phyloP scores from a whole-genome alignment of 768 basidiomycete species.

The Kwoniella europaea region DNA sequence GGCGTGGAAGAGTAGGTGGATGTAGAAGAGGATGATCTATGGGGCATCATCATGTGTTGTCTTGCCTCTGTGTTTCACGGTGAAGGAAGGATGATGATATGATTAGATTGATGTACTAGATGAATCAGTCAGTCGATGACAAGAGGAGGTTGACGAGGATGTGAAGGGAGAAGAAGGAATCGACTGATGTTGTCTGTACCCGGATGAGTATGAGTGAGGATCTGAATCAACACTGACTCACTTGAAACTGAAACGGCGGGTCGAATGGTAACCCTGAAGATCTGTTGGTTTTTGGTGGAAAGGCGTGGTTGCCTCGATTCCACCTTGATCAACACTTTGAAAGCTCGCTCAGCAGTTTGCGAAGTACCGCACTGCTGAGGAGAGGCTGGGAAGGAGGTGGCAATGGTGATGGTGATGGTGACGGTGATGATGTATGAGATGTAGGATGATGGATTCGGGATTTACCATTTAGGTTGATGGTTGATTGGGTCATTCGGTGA shows the following conservation, averaged over 20 bases:
- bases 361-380: not conserved
- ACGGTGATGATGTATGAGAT: not conserved
- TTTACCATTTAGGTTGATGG: not conserved
- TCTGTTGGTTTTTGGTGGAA: not conserved
- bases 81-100: not conserved
- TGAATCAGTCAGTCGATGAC: not conserved
- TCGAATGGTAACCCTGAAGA: slow-evolving; percentile 7
- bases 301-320: not conserved
- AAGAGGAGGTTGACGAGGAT: not conserved
- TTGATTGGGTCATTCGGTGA: too few relatives aligned
- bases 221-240: not conserved
- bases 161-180: slow-evolving; percentile 1
- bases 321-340: not conserved
- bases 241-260: slow-evolving; percentile 13
- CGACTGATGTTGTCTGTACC: slow-evolving; percentile 7
- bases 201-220: not conserved
- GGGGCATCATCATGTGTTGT: not conserved
- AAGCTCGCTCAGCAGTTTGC: too few relatives aligned
- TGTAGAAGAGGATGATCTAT: not conserved
- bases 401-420: not conserved
- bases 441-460: not conserved
- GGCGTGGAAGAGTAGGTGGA: not conserved
- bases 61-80: not conserved
- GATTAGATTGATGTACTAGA: too few relatives aligned
- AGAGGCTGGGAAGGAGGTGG: not conserved